Base-by-base conservation (phyloP, 257 asterid species). In the Datura wrightii region DNA sequence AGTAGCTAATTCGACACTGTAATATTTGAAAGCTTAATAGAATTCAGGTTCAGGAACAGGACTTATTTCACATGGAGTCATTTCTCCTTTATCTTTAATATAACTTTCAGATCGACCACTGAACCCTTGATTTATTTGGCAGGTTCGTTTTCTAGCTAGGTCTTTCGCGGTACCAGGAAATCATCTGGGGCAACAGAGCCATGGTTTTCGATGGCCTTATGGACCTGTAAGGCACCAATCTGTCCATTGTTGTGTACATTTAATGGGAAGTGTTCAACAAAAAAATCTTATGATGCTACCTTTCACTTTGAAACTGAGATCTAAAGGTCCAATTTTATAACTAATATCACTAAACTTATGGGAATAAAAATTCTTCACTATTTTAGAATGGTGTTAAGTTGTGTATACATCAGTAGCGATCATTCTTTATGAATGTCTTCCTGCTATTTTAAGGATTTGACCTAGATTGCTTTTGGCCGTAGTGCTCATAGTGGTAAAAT, bases 181-280 rank as follows among this genome's bases (percentile, higher is more conserved):
- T 92, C 97, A 97, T 92, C 92, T 97, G 69, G 99, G 99, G 63
- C 99, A 97, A 90, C 98, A 94, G 81, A 97, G 98, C 90, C 97
- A 95, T 91, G 99, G 99, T 83, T 97, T 93, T 87, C 93, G 97
- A 83, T 97, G 99, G 99, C 99, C 99, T 80, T 95, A 93, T 84
- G 99, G 99, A 70, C 96, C 99, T 53, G 99, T 97, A 92, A 93
- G 98, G 76, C 66, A 8, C 82, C 63, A 37, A 31, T 31, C 63
- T 31, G 42, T 10, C 31, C 10, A 15, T 52, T 52, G 82, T 52
- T 76, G 46, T 50, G 46, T 52, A 76, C 10, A 50, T 76, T 31
- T 31, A 52, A 52, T 76, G 31, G 15, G 6, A 50, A 5, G 9
- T 52, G 14, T 31, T 31, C 50, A 65, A 50, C 82, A 13, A 50